A percentile compares a stretch with the other conserved stretches of the same genome.
These are phyloP conservation scores for Ampelocalamus luodianensis DNA, from an alignment of 176 grass and related monocot genomes.

Conservation along the genomic window DNA sequence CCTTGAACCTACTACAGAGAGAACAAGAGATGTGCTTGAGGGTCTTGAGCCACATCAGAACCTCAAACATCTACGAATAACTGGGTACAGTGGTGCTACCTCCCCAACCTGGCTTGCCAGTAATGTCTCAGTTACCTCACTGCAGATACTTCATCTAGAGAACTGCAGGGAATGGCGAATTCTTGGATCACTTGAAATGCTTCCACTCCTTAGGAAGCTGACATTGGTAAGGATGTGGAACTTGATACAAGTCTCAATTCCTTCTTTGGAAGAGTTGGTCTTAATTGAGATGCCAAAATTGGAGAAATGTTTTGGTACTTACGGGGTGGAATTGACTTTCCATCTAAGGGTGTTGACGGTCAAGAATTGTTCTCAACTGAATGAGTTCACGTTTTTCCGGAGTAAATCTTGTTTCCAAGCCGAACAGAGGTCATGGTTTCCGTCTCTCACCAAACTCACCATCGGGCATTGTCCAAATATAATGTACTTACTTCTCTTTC, in stretches of 20 bases:
- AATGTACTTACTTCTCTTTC: background rate
- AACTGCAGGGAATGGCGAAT: no score
- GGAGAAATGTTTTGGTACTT: slow-evolving; percentile 27
- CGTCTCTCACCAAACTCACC: slow-evolving; percentile 28
- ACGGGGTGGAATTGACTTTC: slow-evolving; percentile 16
- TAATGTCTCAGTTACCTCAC: no score
- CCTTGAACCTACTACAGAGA: slow-evolving; percentile 26
- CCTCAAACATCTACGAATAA: no score
- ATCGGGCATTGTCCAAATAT: slow-evolving; percentile 32
- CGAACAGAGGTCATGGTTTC: slow-evolving; percentile 38
- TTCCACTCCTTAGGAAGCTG: slow-evolving; percentile 31
- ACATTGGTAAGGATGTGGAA: background rate
- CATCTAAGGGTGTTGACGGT: slow-evolving; percentile 19
- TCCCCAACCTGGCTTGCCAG: no score
- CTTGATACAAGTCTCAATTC: slow-evolving; percentile 37
- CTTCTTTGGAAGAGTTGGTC: slow-evolving; percentile 45
- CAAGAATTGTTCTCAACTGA: slow-evolving; percentile 27
- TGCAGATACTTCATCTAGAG: no score
- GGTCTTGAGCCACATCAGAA: no score
- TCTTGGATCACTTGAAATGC: background rate
- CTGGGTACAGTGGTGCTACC: no score
- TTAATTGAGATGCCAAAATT: slow-evolving; percentile 34
- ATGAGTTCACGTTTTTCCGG: slow-evolving; percentile 11
- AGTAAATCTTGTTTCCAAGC: background rate
- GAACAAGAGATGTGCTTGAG: background rate